Evolutionary conservation across 495 filamentous ascomycete species (phyloP).

Genomic region (Trichoderma asperelloides): DNA sequence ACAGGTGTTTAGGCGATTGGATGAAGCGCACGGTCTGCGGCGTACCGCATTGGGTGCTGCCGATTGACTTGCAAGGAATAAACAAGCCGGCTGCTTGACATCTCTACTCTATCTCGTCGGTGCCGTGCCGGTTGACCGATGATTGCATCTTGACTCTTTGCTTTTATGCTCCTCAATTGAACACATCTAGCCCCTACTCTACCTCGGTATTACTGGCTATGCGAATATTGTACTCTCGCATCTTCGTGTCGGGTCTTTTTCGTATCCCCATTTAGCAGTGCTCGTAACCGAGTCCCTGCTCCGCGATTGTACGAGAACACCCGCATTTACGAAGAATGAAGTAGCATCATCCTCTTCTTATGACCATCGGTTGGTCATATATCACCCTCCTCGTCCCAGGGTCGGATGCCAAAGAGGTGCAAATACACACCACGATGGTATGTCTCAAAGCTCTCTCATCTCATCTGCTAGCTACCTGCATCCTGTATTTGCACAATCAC

Average conservation of each 20-base stretch:
- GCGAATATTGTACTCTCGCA: not conserved
- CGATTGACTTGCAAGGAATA: no score
- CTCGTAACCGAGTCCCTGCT: not conserved
- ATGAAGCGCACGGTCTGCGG: no score
- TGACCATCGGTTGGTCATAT: not conserved
- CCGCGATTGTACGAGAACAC: not conserved
- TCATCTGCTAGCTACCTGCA: not conserved
- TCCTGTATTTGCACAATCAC: not conserved
- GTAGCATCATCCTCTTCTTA: not conserved
- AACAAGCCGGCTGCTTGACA: no score
- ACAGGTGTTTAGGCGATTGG: not conserved
- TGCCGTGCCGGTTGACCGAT: no score
- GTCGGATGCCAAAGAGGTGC: not conserved
- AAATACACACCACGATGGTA: not conserved
- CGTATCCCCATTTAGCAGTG: constrained; percentile 3
- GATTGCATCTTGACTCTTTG: no score
- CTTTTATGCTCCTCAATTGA: no score
- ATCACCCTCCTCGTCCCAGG: not conserved
- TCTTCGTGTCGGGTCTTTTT: not conserved
- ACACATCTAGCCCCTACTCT: no score
- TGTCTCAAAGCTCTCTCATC: not conserved
- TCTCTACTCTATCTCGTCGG: no score
- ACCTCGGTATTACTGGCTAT: no score
- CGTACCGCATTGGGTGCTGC: no score
- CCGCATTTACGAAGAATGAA: not conserved